Evolutionary conservation across 768 basidiomycete species (phyloP).

Genomic region (Podaxis sp.): DNA sequence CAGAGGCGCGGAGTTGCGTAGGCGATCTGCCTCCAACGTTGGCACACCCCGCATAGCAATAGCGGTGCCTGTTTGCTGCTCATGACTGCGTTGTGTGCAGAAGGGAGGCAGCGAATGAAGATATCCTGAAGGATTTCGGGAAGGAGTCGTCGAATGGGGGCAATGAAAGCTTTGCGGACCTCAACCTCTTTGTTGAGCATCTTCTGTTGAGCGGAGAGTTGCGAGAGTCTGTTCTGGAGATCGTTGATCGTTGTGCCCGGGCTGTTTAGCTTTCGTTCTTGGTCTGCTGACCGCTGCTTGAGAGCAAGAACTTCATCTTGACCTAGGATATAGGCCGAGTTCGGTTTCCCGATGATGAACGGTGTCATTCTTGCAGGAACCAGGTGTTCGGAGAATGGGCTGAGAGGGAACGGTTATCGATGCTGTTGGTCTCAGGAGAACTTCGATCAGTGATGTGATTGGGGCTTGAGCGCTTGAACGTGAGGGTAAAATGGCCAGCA

Average conservation of each 20-base stretch:
- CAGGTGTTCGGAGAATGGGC: too few relatives aligned
- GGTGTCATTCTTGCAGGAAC: too few relatives aligned
- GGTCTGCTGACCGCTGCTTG: background rate
- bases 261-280: background rate
- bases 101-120: slow-evolving; percentile 16
- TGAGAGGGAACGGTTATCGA: too few relatives aligned
- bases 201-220: background rate
- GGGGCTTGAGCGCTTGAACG: too few relatives aligned
- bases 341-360: too few relatives aligned
- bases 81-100: slow-evolving; percentile 12
- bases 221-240: background rate
- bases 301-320: background rate
- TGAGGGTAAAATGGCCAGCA: too few relatives aligned
- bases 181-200: background rate
- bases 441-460: too few relatives aligned
- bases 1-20: slow-evolving; percentile 15
- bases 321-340: too few relatives aligned
- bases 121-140: slow-evolving; percentile 19
- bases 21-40: slow-evolving; percentile 15
- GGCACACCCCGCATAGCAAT: slow-evolving; percentile 14
- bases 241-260: background rate
- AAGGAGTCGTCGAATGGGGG: slow-evolving; percentile 15
- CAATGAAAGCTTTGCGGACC: background rate
- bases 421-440: too few relatives aligned
- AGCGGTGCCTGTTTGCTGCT: slow-evolving; percentile 12